A percentile compares a stretch with the other conserved stretches of the same genome.
phyloP scores from a whole-genome alignment of 2,329 filamentous ascomycete genomes.

The Botrytis pseudocinerea region DNA sequence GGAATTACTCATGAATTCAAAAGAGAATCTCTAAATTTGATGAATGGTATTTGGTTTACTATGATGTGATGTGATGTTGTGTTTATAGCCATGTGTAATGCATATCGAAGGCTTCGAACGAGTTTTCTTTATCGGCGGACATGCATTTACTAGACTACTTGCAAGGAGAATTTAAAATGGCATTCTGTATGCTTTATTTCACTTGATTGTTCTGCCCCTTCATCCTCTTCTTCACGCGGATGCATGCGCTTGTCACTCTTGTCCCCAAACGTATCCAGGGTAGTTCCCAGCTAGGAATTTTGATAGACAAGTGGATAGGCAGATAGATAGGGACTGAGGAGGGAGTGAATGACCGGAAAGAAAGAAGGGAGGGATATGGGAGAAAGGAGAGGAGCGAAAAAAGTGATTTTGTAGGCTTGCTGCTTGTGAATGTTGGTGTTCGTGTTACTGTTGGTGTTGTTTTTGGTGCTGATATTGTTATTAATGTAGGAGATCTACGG shows the following conservation, averaged over 20 bases:
- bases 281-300: not conserved
- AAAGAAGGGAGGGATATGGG: no score
- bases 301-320: not conserved
- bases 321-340: not conserved
- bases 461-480: no score
- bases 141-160: not conserved
- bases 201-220: not conserved
- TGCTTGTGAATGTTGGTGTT: not conserved
- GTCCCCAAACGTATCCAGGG: not conserved
- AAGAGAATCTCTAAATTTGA: not conserved
- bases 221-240: not conserved
- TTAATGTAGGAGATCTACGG: not conserved
- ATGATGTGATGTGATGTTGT: not conserved
- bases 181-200: not conserved
- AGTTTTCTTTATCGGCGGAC: not conserved
- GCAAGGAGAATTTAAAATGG: not conserved
- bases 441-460: no score
- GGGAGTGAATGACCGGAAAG: not conserved
- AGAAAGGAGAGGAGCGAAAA: not conserved
- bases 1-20: not conserved
- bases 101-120: not conserved
- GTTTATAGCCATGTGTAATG: not conserved
- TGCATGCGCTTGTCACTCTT: not conserved
- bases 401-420: not conserved
- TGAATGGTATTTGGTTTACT: not conserved